These are phyloP conservation scores for Crithidia expoeki DNA, from an alignment of 208 protist species.

Conservation along the genomic window DNA sequence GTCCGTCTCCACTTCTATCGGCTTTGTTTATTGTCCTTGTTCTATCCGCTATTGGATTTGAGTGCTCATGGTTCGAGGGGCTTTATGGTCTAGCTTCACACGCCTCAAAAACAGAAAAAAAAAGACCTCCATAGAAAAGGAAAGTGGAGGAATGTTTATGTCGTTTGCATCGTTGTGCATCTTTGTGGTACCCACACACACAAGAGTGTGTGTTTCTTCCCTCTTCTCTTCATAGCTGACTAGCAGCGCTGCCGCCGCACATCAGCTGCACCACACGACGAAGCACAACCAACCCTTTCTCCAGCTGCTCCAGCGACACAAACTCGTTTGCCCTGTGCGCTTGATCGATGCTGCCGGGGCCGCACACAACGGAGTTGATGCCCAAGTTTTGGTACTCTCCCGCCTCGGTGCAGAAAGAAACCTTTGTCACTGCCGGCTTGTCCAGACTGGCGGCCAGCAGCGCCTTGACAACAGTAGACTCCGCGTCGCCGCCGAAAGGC, in stretches of 20 bases:
- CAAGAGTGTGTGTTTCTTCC: too few species aligned
- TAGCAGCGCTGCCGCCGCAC: constrained; percentile 25
- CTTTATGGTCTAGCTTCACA: too few species aligned
- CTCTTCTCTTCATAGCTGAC: constrained; percentile 32
- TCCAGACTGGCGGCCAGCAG: constrained; percentile 23
- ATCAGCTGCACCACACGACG: constrained; percentile 36
- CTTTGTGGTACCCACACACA: too few species aligned
- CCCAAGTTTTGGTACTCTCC: constrained; percentile 55
- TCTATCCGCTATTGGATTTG: not conserved
- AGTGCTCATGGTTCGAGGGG: not conserved
- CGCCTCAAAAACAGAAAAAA: too few species aligned
- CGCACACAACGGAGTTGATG: constrained; percentile 59
- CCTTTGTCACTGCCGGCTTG: constrained; percentile 24
- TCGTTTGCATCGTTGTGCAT: not conserved
- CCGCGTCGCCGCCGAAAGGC: constrained; percentile 35
- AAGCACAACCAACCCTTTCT: constrained; percentile 44
- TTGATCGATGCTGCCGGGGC: constrained; percentile 62
- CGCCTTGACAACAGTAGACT: constrained; percentile 32
- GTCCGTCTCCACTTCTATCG: too few species aligned
- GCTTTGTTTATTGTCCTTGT: not conserved
- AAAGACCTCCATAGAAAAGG: too few species aligned
- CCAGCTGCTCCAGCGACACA: constrained; percentile 56
- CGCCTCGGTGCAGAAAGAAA: constrained; percentile 64
- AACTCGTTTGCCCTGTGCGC: constrained; percentile 77
- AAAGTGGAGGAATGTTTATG: too few species aligned